Percentiles rank a stretch among this genome's conserved stretches.
These are phyloP conservation scores for Xylaria intraflava DNA, from an alignment of 495 filamentous ascomycete genomes.

Conservation along the genomic window DNA sequence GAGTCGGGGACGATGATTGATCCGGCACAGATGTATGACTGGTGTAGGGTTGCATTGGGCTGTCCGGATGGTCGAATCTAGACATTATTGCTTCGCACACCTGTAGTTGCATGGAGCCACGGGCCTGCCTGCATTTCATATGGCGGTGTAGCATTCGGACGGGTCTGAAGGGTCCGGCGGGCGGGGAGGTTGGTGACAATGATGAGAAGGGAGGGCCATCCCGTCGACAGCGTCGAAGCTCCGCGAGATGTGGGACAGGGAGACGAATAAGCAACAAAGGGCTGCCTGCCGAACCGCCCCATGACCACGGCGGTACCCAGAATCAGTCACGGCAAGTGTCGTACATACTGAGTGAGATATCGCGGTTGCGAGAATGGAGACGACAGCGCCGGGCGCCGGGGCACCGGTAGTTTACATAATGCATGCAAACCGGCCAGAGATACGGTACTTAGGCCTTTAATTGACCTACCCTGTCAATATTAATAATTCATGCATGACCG, in stretches of 20 bases:
- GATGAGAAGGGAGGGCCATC: not conserved
- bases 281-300: not conserved
- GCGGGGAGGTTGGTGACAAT: not conserved
- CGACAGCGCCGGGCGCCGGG: not conserved
- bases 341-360: not conserved
- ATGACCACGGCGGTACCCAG: not conserved
- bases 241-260: not conserved
- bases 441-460: no score
- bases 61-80: slow-evolving; percentile 7
- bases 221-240: not conserved
- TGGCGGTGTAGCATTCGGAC: slow-evolving; percentile 14
- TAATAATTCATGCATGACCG: slow-evolving; percentile 7
- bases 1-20: not conserved
- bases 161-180: not conserved
- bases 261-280: not conserved
- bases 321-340: not conserved
- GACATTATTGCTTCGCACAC: slow-evolving; percentile 1
- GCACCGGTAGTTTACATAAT: slow-evolving; percentile 1
- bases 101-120: slow-evolving; percentile 10
- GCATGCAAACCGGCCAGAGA: no score
- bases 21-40: not conserved
- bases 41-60: slow-evolving; percentile 12
- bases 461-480: not conserved
- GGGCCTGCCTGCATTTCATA: slow-evolving; percentile 5
- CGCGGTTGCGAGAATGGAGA: not conserved